Percentiles rank a stretch among this genome's conserved stretches.
These are phyloP conservation scores for Alnus glutinosa DNA, from an alignment of 306 rosid species.

Conservation along the genomic window DNA sequence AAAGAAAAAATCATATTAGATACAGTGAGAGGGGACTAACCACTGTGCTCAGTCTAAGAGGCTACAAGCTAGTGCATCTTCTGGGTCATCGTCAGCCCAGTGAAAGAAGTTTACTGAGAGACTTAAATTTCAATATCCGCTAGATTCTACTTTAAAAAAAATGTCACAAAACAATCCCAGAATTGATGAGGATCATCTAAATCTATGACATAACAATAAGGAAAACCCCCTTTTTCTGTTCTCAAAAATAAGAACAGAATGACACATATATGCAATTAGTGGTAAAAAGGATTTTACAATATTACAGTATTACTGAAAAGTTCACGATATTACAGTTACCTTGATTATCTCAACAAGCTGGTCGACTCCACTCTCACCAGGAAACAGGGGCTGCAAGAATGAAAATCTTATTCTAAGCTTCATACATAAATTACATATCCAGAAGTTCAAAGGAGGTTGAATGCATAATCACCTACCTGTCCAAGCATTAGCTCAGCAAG, in stretches of 20 bases:
- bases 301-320: conserved; percentile 11
- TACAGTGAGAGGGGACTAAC: neutral
- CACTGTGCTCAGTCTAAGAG: neutral
- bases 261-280: neutral
- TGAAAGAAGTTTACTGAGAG: neutral
- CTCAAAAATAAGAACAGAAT: neutral
- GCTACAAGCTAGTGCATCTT: neutral
- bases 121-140: neutral
- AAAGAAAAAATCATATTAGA: conserved; percentile 16
- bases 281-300: neutral
- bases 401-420: conserved; percentile 9
- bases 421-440: conserved; percentile 11
- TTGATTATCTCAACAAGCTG: conserved; percentile 98
- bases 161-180: neutral
- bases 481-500: conserved; percentile 95
- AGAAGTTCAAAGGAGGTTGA: conserved; percentile 4
- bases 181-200: neutral
- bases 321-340: conserved; percentile 45
- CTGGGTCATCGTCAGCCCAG: neutral
- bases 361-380: conserved; percentile 98
- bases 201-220: neutral
- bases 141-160: neutral
- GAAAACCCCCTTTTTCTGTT: neutral
- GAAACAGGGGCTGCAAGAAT: conserved; percentile 77
- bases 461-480: conserved; percentile 59